These are phyloP conservation scores for Penicillium sp. DNA, from an alignment of 2,329 filamentous ascomycete genomes.

Conservation along the genomic window DNA sequence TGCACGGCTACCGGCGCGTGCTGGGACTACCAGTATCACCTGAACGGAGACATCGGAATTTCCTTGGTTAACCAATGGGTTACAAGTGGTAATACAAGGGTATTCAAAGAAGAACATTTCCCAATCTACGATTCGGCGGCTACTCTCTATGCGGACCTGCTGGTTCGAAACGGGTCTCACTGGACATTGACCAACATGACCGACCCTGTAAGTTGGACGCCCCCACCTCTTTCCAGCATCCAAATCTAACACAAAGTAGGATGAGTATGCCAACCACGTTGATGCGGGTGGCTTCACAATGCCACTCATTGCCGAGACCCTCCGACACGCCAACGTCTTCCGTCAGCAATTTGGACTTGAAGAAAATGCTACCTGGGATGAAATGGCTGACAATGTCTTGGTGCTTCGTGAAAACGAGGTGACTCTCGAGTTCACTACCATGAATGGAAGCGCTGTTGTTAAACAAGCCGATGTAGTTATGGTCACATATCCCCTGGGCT, in stretches of 20 bases:
- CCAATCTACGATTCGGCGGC: conserved; percentile 66
- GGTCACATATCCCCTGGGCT: conserved; percentile 64
- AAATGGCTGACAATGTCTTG: conserved; percentile 57
- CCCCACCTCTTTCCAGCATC: not conserved
- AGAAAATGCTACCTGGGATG: conserved; percentile 59
- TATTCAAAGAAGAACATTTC: conserved; percentile 57
- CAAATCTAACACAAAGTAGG: conserved; percentile 34
- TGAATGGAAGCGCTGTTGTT: conserved; percentile 66
- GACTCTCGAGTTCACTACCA: conserved; percentile 63
- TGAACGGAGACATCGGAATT: conserved; percentile 68
- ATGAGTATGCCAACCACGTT: conserved; percentile 67
- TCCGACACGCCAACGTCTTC: conserved; percentile 59
- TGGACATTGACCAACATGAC: conserved; percentile 64
- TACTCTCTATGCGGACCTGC: conserved; percentile 59
- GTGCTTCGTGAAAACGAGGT: conserved; percentile 60
- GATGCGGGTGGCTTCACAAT: conserved; percentile 70
- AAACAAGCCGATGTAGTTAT: conserved; percentile 72
- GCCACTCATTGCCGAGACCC: conserved; percentile 57
- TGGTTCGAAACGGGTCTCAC: conserved; percentile 59
- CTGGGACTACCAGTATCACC: conserved; percentile 70
- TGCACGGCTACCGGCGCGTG: conserved; percentile 65
- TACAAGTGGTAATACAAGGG: conserved; percentile 58
- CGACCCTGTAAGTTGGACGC: conserved; percentile 59
- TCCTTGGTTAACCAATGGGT: conserved; percentile 62
- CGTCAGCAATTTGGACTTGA: conserved; percentile 56